Conservation (phyloP, 2,329 filamentous ascomycete species). For the Xylaria sp. region DNA sequence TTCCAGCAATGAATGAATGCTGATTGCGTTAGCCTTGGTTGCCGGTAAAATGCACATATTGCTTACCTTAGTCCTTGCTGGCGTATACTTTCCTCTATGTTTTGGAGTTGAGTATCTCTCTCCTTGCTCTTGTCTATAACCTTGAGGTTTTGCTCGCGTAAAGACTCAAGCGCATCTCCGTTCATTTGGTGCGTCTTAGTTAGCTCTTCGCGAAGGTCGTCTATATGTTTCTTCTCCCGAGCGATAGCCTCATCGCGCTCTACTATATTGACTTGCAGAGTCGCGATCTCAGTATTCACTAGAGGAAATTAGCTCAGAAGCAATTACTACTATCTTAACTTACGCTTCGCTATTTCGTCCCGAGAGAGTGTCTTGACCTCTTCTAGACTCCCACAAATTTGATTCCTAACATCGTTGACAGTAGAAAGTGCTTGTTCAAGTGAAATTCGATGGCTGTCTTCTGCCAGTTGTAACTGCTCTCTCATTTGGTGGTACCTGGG, state of each 20-base stretch:
- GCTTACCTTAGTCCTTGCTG: slow-evolving; percentile 35
- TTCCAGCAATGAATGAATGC: slow-evolving; percentile 31
- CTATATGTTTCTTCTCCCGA: slow-evolving; percentile 26
- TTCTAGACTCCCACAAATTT: slow-evolving; percentile 29
- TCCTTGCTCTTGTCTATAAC: slow-evolving; percentile 28
- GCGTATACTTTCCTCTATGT: slow-evolving; percentile 12
- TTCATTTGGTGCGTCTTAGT: slow-evolving; percentile 28
- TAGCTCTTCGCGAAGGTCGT: slow-evolving; percentile 32
- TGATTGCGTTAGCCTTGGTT: slow-evolving; percentile 22
- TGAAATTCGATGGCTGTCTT: slow-evolving; percentile 41
- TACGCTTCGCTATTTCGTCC: slow-evolving; percentile 29
- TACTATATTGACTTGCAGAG: slow-evolving; percentile 27
- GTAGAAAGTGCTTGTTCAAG: slow-evolving; percentile 34
- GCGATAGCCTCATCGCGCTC: slow-evolving; percentile 34
- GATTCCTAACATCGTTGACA: slow-evolving; percentile 19
- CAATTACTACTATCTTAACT: background rate
- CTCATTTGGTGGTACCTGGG: slow-evolving; percentile 44
- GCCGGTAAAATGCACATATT: background rate
- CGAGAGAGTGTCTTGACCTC: slow-evolving; percentile 23
- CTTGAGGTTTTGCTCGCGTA: slow-evolving; percentile 29
- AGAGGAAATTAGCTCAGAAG: slow-evolving; percentile 18
- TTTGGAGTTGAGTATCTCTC: slow-evolving; percentile 17
- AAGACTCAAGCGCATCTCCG: slow-evolving; percentile 27
- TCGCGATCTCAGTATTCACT: slow-evolving; percentile 30
- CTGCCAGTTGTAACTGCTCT: slow-evolving; percentile 44